Conservation (phyloP, 1,284 basidiomycete genomes). For the Moesziomyces antarcticus region DNA sequence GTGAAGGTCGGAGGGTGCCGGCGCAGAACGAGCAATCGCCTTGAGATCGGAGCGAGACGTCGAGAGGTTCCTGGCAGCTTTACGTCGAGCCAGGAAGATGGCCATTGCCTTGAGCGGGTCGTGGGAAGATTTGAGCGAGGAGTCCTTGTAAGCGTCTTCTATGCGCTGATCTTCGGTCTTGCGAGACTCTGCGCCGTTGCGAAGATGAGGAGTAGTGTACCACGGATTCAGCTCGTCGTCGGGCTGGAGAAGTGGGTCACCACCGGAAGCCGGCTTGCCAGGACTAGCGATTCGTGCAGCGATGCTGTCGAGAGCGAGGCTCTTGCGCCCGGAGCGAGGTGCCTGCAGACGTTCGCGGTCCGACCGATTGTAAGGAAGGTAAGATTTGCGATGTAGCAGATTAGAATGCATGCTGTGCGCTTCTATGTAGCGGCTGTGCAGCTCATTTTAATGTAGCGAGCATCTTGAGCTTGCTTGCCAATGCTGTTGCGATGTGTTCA, state of each 20-base stretch:
- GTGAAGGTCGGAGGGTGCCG: slow-evolving; percentile 24
- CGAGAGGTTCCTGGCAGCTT: slow-evolving; percentile 13
- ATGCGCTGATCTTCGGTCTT: slow-evolving; percentile 52
- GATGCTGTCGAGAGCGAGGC: too few species aligned
- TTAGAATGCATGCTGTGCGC: slow-evolving; percentile 29
- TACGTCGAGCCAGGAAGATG: slow-evolving; percentile 30
- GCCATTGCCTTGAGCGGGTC: slow-evolving; percentile 59
- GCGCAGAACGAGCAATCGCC: neutral
- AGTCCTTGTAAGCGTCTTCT: slow-evolving; percentile 52
- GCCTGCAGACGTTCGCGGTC: slow-evolving; percentile 17
- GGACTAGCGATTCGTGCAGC: too few species aligned
- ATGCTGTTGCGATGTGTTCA: too few species aligned
- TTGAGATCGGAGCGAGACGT: neutral
- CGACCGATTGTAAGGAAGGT: slow-evolving; percentile 19
- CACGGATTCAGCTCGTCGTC: slow-evolving; percentile 57
- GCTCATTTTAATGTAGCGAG: neutral
- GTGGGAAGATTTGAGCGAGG: slow-evolving; percentile 38
- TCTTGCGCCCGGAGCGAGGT: slow-evolving; percentile 7
- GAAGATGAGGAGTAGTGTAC: slow-evolving; percentile 46
- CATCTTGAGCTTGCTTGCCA: too few species aligned
- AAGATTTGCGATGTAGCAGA: slow-evolving; percentile 28
- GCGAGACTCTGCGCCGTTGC: slow-evolving; percentile 43
- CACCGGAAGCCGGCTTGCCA: neutral
- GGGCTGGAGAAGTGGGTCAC: slow-evolving; percentile 24
- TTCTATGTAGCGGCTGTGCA: too few species aligned